Conservation (phyloP, 2,329 filamentous ascomycete species). For the Alternaria triticimaculans region DNA sequence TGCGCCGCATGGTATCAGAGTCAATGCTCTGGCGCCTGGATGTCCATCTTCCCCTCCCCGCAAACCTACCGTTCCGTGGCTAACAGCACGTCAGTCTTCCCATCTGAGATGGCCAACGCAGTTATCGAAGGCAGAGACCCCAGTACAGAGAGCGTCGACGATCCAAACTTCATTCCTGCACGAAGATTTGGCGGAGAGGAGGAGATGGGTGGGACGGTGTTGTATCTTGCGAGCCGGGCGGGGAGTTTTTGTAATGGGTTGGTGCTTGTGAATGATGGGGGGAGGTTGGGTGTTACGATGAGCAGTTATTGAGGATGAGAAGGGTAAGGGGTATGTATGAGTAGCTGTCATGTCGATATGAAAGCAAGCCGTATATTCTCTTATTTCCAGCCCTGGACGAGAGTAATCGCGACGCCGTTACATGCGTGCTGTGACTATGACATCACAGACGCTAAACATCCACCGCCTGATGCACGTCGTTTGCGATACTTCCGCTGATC, state of each 20-base stretch:
- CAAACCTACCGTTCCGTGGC: neutral
- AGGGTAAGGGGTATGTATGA: neutral
- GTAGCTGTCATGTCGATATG: neutral
- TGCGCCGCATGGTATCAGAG: conserved; percentile 51
- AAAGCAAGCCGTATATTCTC: neutral
- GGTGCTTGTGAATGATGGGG: conserved; percentile 19
- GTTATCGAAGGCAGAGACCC: conserved; percentile 5
- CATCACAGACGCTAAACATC: neutral
- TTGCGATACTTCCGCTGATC: neutral
- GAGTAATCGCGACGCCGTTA: neutral
- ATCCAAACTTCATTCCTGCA: conserved; percentile 12
- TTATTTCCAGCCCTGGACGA: neutral
- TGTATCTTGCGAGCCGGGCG: conserved; percentile 53
- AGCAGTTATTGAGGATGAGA: conserved; percentile 10
- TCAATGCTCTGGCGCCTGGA: conserved; percentile 58
- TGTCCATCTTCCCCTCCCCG: neutral
- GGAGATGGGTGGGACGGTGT: conserved; percentile 53
- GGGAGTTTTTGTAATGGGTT: conserved; percentile 44
- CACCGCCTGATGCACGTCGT: neutral
- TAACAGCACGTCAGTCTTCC: conserved; percentile 9
- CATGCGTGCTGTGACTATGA: neutral
- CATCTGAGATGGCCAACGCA: conserved; percentile 17
- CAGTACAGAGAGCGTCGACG: conserved; percentile 1
- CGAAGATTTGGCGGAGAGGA: conserved; percentile 48
- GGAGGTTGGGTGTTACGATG: conserved; percentile 14